Conservation (phyloP, 768 basidiomycete species). For the Leucocoprinus leucothites region DNA sequence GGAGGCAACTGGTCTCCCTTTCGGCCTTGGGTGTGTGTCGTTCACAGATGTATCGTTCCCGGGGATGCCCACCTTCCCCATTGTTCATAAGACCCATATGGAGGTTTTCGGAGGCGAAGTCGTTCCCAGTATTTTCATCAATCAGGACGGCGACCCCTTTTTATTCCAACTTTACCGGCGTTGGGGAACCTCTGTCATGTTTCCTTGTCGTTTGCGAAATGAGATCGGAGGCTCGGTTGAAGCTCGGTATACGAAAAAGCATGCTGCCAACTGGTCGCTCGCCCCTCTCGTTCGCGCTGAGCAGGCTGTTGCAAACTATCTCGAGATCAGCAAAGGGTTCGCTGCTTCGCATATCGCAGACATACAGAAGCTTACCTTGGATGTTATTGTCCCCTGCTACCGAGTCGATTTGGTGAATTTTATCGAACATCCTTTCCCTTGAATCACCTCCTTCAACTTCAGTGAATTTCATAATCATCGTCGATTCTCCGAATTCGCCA, state of each 20-base stretch:
- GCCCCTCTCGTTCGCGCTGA: constrained; percentile 40
- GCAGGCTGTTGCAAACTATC: constrained; percentile 30
- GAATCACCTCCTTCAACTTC: constrained; percentile 37
- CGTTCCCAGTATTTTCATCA: constrained; percentile 49
- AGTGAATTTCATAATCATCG: constrained; percentile 55
- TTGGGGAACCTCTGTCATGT: constrained; percentile 48
- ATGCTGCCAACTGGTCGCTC: constrained; percentile 47
- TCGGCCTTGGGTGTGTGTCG: constrained; percentile 54
- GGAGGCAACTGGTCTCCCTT: constrained; percentile 24
- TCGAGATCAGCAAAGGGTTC: constrained; percentile 17
- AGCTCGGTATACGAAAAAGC: constrained; percentile 48
- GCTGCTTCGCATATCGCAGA: constrained; percentile 11
- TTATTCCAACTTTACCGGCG: constrained; percentile 59
- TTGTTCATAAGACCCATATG: constrained; percentile 53
- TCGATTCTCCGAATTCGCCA: constrained; percentile 50
- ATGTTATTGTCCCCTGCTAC: constrained; percentile 56
- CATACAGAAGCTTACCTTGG: constrained; percentile 41
- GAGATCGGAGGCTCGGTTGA: constrained; percentile 39
- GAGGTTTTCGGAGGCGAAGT: constrained; percentile 50
- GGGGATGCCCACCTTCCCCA: constrained; percentile 62
- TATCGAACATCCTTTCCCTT: constrained; percentile 44
- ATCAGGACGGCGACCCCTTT: constrained; percentile 59
- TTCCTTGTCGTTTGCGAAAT: constrained; percentile 39
- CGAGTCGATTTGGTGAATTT: constrained; percentile 43
- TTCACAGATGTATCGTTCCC: constrained; percentile 54